Percentiles rank a stretch among this genome's conserved stretches.
Conservation (phyloP, 495 filamentous ascomycete genomes). For the Xylaria castorea region DNA sequence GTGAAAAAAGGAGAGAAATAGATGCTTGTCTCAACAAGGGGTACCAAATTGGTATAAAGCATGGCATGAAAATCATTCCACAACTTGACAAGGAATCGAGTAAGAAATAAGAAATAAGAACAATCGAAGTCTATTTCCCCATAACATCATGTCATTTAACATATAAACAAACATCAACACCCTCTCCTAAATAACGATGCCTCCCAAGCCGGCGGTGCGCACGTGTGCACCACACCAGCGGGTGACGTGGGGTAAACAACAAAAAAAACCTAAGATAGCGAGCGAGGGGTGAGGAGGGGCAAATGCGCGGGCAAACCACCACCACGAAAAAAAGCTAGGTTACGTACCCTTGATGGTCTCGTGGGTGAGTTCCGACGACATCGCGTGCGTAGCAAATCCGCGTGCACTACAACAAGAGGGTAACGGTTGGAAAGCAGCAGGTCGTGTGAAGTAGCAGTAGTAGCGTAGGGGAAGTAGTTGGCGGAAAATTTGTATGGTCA, state of each 20-base stretch:
- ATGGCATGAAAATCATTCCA: neutral
- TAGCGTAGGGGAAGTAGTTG: neutral
- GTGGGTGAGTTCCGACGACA: constrained; percentile 61
- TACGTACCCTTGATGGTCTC: constrained; percentile 64
- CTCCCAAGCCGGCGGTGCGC: neutral
- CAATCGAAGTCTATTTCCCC: neutral
- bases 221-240: neutral
- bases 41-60: neutral
- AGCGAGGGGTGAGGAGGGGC: constrained; percentile 1
- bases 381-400: constrained; percentile 28
- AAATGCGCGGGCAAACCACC: neutral
- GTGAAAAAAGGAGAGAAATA: neutral
- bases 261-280: neutral
- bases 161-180: neutral
- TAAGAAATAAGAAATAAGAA: neutral
- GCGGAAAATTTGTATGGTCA: constrained; percentile 14
- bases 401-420: neutral
- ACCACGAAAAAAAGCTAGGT: neutral
- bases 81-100: neutral
- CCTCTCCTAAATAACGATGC: neutral
- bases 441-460: constrained; percentile 9
- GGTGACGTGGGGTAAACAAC: constrained; percentile 26
- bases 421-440: neutral
- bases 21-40: neutral
- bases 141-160: neutral